Evolutionary conservation across 257 asterid species (phyloP).

Genomic region (Galeopsis tetrahit): DNA sequence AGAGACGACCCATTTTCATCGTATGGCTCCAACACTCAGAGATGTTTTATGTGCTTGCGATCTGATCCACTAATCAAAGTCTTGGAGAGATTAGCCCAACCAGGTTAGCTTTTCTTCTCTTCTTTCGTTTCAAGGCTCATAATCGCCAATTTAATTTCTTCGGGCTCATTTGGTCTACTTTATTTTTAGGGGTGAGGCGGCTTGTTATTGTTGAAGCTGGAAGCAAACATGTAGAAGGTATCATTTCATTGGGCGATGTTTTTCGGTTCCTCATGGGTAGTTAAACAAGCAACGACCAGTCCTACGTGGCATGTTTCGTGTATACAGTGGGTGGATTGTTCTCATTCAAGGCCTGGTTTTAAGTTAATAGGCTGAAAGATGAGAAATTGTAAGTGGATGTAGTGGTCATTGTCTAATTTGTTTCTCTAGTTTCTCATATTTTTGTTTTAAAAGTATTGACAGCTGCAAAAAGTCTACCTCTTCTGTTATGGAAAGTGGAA

Average conservation of each 20-base stretch:
- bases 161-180: background rate
- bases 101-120: constrained; percentile 55
- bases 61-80: constrained; percentile 81
- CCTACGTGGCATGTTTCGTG: constrained; percentile 38
- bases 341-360: constrained; percentile 49
- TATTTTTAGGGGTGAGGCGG: constrained; percentile 78
- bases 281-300: constrained; percentile 30
- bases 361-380: constrained; percentile 44
- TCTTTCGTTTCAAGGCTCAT: background rate
- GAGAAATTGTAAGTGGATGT: constrained; percentile 46
- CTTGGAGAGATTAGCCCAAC: constrained; percentile 86
- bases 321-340: constrained; percentile 52
- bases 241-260: constrained; percentile 70
- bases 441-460: constrained; percentile 35
- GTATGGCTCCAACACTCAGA: constrained; percentile 58
- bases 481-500: constrained; percentile 33
- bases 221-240: constrained; percentile 93
- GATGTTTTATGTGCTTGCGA: constrained; percentile 92
- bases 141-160: too few species aligned
- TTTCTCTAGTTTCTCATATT: constrained; percentile 33
- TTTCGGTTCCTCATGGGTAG: constrained; percentile 78
- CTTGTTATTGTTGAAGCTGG: constrained; percentile 92
- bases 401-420: constrained; percentile 34
- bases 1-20: constrained; percentile 78
- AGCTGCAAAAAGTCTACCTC: constrained; percentile 29